Percentiles rank a stretch among this genome's conserved stretches.
These are phyloP conservation scores for Exobasidium cylindrosporum DNA, from an alignment of 1,284 basidiomycete genomes.

Conservation along the genomic window DNA sequence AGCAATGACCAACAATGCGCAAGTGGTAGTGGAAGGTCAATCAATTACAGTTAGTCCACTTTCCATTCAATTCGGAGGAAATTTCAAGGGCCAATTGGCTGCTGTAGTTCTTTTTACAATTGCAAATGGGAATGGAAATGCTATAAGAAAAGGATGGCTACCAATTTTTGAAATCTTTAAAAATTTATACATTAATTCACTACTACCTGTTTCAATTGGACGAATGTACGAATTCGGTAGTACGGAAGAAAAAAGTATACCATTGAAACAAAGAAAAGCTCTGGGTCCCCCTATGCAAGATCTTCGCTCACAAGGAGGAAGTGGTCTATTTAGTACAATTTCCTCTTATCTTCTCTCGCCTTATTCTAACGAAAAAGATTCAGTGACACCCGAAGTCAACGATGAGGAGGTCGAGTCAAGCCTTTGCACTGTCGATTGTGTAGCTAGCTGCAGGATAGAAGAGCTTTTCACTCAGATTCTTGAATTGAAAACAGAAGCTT, in stretches of 20 bases:
- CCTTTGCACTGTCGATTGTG: slow-evolving; percentile 89
- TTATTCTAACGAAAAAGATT: slow-evolving; percentile 70
- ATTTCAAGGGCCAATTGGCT: slow-evolving; percentile 92
- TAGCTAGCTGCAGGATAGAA: slow-evolving; percentile 87
- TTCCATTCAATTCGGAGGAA: slow-evolving; percentile 88
- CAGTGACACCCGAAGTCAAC: slow-evolving; percentile 66
- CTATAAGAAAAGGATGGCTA: slow-evolving; percentile 87
- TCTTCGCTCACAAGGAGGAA: slow-evolving; percentile 67
- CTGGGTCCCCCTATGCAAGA: slow-evolving; percentile 83
- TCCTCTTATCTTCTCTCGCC: slow-evolving; percentile 97
- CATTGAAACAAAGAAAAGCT: slow-evolving; percentile 66
- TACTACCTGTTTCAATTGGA: slow-evolving; percentile 76
- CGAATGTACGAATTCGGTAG: slow-evolving; percentile 87
- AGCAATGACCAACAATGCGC: slow-evolving; percentile 68
- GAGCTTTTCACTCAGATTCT: slow-evolving; percentile 89
- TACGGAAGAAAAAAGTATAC: slow-evolving; percentile 30
- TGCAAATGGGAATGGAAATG: slow-evolving; percentile 92
- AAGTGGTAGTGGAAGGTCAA: slow-evolving; percentile 88
- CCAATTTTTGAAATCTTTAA: slow-evolving; percentile 95
- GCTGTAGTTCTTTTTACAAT: slow-evolving; percentile 97
- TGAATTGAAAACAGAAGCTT: slow-evolving; percentile 64
- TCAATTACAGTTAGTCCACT: slow-evolving; percentile 84
- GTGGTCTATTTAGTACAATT: slow-evolving; percentile 85
- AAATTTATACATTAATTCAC: slow-evolving; percentile 87
- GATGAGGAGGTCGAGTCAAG: slow-evolving; percentile 90